A percentile compares a stretch with the other conserved stretches of the same genome.
Evolutionary conservation across 2,329 filamentous ascomycete species (phyloP).

Genomic region (Aaosphaeria arxii): DNA sequence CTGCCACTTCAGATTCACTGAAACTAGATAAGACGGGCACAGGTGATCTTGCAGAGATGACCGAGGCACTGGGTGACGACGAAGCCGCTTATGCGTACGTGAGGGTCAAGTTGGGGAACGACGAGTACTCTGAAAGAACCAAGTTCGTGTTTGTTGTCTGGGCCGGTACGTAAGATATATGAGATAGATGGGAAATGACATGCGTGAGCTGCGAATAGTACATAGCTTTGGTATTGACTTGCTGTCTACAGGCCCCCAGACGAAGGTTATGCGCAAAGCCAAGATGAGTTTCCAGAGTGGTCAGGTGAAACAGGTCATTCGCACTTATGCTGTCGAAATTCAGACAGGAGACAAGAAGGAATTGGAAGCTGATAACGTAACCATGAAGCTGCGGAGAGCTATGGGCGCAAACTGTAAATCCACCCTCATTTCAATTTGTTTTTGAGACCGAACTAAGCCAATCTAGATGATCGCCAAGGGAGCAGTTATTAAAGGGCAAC

Average conservation of each 20-base stretch:
- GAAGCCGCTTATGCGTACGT: conserved; percentile 65
- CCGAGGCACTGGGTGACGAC: conserved; percentile 53
- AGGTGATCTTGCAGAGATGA: conserved; percentile 60
- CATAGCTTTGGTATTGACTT: background rate
- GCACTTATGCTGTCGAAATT: conserved; percentile 64
- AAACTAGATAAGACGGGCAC: conserved; percentile 56
- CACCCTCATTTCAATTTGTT: background rate
- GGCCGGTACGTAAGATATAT: conserved; percentile 54
- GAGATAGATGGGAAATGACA: background rate
- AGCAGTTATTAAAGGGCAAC: background rate
- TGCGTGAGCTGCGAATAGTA: background rate
- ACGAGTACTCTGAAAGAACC: conserved; percentile 65
- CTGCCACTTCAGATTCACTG: conserved; percentile 56
- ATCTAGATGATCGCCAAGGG: background rate
- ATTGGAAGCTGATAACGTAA: conserved; percentile 60
- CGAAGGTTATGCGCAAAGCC: conserved; percentile 68
- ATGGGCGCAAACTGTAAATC: conserved; percentile 69
- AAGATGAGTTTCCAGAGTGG: conserved; percentile 66
- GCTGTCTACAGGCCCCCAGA: conserved; percentile 36
- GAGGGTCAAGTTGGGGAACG: conserved; percentile 63
- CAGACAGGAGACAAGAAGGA: conserved; percentile 61
- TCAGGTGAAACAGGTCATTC: conserved; percentile 61
- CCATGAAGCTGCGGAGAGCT: conserved; percentile 60
- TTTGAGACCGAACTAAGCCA: background rate
- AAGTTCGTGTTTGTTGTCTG: conserved; percentile 68